phyloP scores from a whole-genome alignment of 2,329 filamentous ascomycete genomes.

The Talaromyces rugulosus region DNA sequence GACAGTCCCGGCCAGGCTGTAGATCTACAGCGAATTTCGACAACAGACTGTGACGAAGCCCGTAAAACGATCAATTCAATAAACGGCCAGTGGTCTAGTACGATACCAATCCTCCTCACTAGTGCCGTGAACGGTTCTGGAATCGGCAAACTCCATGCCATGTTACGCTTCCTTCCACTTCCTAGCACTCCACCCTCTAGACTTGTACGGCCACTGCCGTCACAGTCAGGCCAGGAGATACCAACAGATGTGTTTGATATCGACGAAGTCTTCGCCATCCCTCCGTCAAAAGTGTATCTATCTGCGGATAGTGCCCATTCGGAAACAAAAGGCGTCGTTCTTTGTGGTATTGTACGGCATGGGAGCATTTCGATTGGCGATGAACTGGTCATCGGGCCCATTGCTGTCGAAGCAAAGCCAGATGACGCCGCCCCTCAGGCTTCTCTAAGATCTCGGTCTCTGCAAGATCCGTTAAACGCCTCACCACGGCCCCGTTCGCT shows the following conservation, averaged over 20 bases:
- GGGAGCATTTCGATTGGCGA: constrained; percentile 76
- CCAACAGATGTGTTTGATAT: constrained; percentile 74
- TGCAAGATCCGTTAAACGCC: constrained; percentile 16
- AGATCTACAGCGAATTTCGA: constrained; percentile 56
- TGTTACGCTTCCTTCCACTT: constrained; percentile 72
- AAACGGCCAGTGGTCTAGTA: constrained; percentile 36
- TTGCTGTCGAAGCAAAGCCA: constrained; percentile 45
- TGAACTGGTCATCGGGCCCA: constrained; percentile 73
- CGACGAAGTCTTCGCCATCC: constrained; percentile 80
- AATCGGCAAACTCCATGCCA: constrained; percentile 74
- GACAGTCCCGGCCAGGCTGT: constrained; percentile 47
- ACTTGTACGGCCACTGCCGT: constrained; percentile 17
- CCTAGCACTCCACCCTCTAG: constrained; percentile 41
- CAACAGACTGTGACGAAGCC: constrained; percentile 56
- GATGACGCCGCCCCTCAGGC: constrained; percentile 43
- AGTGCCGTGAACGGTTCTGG: constrained; percentile 82
- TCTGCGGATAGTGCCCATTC: constrained; percentile 37
- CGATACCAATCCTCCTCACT: constrained; percentile 81
- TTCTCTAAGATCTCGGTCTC: constrained; percentile 12
- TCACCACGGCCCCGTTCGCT: constrained; percentile 19
- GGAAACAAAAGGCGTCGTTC: constrained; percentile 61
- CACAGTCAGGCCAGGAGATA: constrained; percentile 37
- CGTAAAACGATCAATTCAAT: constrained; percentile 49
- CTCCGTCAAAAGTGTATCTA: constrained; percentile 55
- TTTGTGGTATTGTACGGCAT: constrained; percentile 79